A percentile compares a stretch with the other conserved stretches of the same genome.
phyloP scores from a whole-genome alignment of 2,329 filamentous ascomycete genomes.

The Leptographium flavum region DNA sequence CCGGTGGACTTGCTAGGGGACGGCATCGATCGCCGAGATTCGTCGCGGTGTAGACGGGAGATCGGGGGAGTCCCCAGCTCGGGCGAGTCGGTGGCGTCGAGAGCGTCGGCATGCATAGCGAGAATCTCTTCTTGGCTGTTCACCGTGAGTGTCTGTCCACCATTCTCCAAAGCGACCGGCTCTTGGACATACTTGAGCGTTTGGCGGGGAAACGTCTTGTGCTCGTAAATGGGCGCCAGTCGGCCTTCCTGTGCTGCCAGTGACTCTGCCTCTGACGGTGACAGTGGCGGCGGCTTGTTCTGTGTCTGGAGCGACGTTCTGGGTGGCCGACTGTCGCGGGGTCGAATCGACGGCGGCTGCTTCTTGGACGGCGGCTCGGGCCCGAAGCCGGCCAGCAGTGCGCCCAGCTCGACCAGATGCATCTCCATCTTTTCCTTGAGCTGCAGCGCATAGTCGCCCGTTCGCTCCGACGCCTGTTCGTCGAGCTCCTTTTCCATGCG shows the following conservation, averaged over 20 bases:
- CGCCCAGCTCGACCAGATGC: conserved; percentile 57
- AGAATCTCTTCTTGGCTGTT: conserved; percentile 46
- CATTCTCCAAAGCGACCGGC: background rate
- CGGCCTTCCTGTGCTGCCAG: conserved; percentile 36
- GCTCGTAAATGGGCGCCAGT: conserved; percentile 55
- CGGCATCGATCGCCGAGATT: background rate
- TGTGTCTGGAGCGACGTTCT: conserved; percentile 17
- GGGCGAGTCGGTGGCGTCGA: conserved; percentile 43
- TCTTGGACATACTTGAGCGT: conserved; percentile 47
- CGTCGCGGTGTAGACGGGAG: conserved; percentile 27
- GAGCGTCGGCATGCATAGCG: conserved; percentile 36
- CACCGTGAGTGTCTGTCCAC: background rate
- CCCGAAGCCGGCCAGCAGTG: conserved; percentile 52
- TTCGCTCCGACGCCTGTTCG: conserved; percentile 41
- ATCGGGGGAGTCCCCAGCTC: conserved; percentile 52
- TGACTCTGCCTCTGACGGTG: conserved; percentile 38
- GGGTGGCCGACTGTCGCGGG: conserved; percentile 31
- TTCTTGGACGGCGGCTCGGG: conserved; percentile 40
- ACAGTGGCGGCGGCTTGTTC: conserved; percentile 40
- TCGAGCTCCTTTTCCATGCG: conserved; percentile 55
- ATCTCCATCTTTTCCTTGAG: conserved; percentile 58
- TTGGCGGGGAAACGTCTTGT: conserved; percentile 50
- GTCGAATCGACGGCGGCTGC: conserved; percentile 26
- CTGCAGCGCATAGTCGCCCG: conserved; percentile 51
- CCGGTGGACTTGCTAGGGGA: conserved; percentile 20